Evolutionary conservation across 768 basidiomycete genomes (phyloP).

Genomic region (Termitomyces bulborhizus): DNA sequence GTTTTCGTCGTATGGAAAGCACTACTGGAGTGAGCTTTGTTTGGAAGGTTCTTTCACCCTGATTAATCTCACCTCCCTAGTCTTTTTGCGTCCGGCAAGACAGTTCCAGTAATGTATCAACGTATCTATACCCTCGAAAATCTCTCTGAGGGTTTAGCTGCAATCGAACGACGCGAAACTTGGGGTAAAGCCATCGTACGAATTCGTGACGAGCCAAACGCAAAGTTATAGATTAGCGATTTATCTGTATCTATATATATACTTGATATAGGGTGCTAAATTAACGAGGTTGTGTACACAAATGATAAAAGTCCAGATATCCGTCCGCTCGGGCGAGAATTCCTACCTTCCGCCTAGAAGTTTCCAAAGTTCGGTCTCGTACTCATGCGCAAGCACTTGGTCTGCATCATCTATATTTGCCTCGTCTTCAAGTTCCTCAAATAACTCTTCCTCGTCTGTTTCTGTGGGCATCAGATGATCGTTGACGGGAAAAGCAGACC

Average conservation of each 20-base stretch:
- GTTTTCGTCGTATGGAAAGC: slow-evolving; percentile 68
- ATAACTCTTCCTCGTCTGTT: slow-evolving; percentile 19
- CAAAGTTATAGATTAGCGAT: slow-evolving; percentile 10
- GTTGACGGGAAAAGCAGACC: not conserved
- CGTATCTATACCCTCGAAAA: slow-evolving; percentile 63
- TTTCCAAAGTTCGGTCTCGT: slow-evolving; percentile 40
- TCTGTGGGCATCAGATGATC: slow-evolving; percentile 16
- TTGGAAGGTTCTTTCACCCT: not conserved
- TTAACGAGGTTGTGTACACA: not conserved
- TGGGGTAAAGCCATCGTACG: slow-evolving; percentile 87
- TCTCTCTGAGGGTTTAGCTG: slow-evolving; percentile 61
- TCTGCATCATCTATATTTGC: slow-evolving; percentile 33
- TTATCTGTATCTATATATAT: not conserved
- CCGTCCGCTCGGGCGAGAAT: not conserved
- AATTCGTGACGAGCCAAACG: slow-evolving; percentile 30
- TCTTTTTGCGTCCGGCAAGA: slow-evolving; percentile 58
- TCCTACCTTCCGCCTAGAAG: slow-evolving; percentile 4
- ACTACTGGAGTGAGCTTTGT: slow-evolving; percentile 49
- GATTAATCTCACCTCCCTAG: slow-evolving; percentile 25
- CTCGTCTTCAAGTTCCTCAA: slow-evolving; percentile 37
- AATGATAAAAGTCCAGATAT: not conserved
- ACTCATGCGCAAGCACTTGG: slow-evolving; percentile 18
- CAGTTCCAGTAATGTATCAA: slow-evolving; percentile 66
- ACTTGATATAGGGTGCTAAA: not conserved
- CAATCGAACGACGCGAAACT: slow-evolving; percentile 77